A percentile compares a stretch with the other conserved stretches of the same genome.
Conservation (phyloP, 331 rosid genomes). For the Dryas integrifolia region DNA sequence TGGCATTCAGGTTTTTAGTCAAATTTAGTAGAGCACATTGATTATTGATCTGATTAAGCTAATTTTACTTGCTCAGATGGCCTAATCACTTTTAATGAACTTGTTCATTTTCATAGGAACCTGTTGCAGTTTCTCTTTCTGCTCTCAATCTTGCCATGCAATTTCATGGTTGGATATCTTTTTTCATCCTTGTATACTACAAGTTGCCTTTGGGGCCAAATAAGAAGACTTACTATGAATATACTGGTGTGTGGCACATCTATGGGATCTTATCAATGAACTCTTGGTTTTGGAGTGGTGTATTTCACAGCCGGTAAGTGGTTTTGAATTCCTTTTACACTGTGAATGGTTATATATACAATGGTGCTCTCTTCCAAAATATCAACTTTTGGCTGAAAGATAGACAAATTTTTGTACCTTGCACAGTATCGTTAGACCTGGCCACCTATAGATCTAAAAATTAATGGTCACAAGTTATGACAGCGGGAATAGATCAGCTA, state of each 20-base stretch:
- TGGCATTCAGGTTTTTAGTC: constrained; percentile 78
- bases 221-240: constrained; percentile 76
- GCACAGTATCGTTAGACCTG: not conserved
- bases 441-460: not conserved
- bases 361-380: not conserved
- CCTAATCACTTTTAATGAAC: constrained; percentile 21
- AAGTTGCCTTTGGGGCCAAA: constrained; percentile 66
- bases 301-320: constrained; percentile 85
- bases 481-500: not conserved
- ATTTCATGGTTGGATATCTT: constrained; percentile 98
- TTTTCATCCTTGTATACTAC: constrained; percentile 86
- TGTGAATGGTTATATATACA: not conserved
- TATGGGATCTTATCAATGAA: constrained; percentile 84
- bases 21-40: constrained; percentile 18
- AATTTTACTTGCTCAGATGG: constrained; percentile 17
- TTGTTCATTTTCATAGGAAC: constrained; percentile 60
- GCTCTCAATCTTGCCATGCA: constrained; percentile 91
- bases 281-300: constrained; percentile 92
- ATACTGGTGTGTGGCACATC: constrained; percentile 89
- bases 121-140: constrained; percentile 83
- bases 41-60: constrained; percentile 1
- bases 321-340: constrained; percentile 6
- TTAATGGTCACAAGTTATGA: not conserved
- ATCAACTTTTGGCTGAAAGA: not conserved
- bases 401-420: not conserved